Evolutionary conservation across 106 monocot species (phyloP).

Genomic region (Chionographis japonica): DNA sequence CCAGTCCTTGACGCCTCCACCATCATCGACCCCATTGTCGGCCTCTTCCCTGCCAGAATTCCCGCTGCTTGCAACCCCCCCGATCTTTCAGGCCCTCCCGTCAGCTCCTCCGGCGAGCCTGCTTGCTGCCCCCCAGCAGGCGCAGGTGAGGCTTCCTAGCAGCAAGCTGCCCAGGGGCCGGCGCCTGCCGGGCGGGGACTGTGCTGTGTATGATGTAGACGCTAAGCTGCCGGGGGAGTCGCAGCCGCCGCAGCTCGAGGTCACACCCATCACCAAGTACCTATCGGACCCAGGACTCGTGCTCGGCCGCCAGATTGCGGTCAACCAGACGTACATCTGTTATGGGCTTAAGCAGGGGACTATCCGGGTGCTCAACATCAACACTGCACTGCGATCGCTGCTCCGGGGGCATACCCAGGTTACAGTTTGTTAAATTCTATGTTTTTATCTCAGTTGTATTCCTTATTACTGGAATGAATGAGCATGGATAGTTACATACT

Average conservation of each 20-base stretch:
- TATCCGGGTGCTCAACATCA: conserved; percentile 88
- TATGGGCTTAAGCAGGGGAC: conserved; percentile 84
- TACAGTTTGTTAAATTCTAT: too few relatives aligned
- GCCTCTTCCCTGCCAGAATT: conserved; percentile 6
- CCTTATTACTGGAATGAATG: too few relatives aligned
- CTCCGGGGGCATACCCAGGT: conserved; percentile 94
- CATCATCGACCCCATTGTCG: conserved; percentile 24
- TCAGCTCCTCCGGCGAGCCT: conserved; percentile 34
- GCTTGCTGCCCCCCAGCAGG: conserved; percentile 9
- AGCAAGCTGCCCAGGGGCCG: conserved; percentile 75
- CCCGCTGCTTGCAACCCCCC: conserved; percentile 3
- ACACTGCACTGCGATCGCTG: conserved; percentile 78
- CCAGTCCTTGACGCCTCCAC: neutral
- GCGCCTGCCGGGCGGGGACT: conserved; percentile 42
- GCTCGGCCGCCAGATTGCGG: conserved; percentile 91
- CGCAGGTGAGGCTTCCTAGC: conserved; percentile 52
- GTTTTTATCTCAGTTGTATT: too few relatives aligned
- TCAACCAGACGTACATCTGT: conserved; percentile 83
- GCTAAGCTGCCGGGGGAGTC: conserved; percentile 51
- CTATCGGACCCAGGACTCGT: conserved; percentile 86
- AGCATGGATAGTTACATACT: too few relatives aligned
- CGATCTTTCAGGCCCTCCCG: conserved; percentile 35
- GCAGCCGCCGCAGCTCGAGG: conserved; percentile 89
- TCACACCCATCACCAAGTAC: conserved; percentile 97
- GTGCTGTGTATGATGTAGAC: conserved; percentile 78